A percentile compares a stretch with the other conserved stretches of the same genome.
Evolutionary conservation across 2,329 filamentous ascomycete species (phyloP).

Genomic region (Hirsutella rhossiliensis): DNA sequence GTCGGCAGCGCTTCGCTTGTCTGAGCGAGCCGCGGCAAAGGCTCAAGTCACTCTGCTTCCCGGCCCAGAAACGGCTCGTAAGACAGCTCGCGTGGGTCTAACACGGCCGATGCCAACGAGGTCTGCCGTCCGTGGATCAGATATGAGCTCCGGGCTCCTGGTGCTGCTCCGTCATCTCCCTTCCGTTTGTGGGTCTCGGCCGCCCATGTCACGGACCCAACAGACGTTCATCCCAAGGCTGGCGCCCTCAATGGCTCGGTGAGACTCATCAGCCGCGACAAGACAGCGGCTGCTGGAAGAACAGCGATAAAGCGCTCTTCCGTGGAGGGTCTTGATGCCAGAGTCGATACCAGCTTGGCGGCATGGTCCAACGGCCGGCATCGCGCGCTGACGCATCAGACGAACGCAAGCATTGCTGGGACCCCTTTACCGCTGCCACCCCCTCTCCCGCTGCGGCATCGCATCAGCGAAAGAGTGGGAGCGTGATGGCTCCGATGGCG

Average conservation of each 20-base stretch:
- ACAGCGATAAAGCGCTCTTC: no score
- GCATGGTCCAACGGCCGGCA: not conserved
- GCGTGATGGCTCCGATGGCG: not conserved
- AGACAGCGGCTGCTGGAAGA: no score
- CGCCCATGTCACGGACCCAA: not conserved
- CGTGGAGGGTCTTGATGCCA: no score
- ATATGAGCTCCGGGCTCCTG: not conserved
- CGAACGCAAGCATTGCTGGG: not conserved
- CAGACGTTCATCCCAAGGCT: not conserved
- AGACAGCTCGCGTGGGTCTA: not conserved
- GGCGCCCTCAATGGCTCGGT: not conserved
- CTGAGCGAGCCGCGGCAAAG: not conserved
- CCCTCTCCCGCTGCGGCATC: conserved; percentile 2
- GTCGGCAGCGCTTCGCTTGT: conserved; percentile 1
- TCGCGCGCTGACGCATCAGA: conserved; percentile 3
- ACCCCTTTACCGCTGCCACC: not conserved
- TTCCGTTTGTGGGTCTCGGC: conserved; percentile 2
- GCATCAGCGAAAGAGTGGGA: conserved; percentile 1
- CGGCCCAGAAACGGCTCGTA: not conserved
- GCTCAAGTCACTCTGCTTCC: not conserved
- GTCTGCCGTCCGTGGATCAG: not conserved
- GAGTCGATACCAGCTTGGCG: not conserved
- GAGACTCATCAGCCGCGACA: no score
- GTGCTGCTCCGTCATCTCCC: not conserved
- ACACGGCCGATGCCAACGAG: not conserved